phyloP scores from a whole-genome alignment of 352 stramenopile genomes.

The Bremia lactucae region DNA sequence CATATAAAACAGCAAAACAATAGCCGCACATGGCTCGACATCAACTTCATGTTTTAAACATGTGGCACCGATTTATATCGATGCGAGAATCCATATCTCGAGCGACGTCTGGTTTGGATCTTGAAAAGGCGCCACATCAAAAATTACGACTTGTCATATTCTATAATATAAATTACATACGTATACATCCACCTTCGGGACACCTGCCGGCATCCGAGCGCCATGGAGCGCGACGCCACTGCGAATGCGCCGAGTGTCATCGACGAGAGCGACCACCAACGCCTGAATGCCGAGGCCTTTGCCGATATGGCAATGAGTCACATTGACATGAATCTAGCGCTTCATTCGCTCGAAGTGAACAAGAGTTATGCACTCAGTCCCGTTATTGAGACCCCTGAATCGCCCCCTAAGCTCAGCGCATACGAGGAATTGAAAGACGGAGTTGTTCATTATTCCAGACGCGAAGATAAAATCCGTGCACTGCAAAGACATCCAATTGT shows the following conservation, averaged over 20 bases:
- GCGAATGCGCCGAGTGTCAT: conserved; percentile 24
- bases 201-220: conserved; percentile 7
- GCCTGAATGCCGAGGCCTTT: conserved; percentile 44
- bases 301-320: conserved; percentile 41
- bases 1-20: conserved; percentile 93
- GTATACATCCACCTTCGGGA: conserved; percentile 2
- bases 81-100: conserved; percentile 15
- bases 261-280: conserved; percentile 36
- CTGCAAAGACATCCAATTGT: conserved; percentile 54
- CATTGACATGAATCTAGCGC: conserved; percentile 54
- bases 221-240: conserved; percentile 17
- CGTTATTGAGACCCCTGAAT: neutral
- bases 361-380: conserved; percentile 2
- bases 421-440: conserved; percentile 21
- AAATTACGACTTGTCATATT: neutral
- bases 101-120: neutral
- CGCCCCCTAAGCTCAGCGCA: conserved; percentile 11
- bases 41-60: conserved; percentile 22
- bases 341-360: conserved; percentile 39
- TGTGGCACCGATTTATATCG: conserved; percentile 1
- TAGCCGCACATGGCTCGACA: conserved; percentile 90
- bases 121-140: conserved; percentile 7
- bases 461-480: conserved; percentile 52
- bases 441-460: conserved; percentile 33
- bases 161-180: neutral